Percentiles rank a stretch among this genome's conserved stretches.
phyloP scores from a whole-genome alignment of 129 eudicot genomes.

The Helianthus annuus region HanXRQr2.0-SUNRISE NC_035440.2:31012387-31012886 shows the following conservation, averaged over 20 bases:
- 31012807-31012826: too few species aligned
- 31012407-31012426: neutral
- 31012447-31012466: constrained; percentile 8
- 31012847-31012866: too few species aligned
- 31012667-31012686: neutral
- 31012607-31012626: constrained; percentile 95
- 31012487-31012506: constrained; percentile 61
- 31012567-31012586: constrained; percentile 90
- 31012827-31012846: too few species aligned
- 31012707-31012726: neutral
- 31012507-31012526: constrained; percentile 96
- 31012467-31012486: constrained; percentile 14
- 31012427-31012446: neutral
- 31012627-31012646: constrained; percentile 97
- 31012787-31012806: too few species aligned
- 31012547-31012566: constrained; percentile 90
- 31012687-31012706: neutral
- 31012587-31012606: constrained; percentile 96
- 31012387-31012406: neutral
- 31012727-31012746: neutral
- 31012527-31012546: constrained; percentile 93
- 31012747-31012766: neutral
- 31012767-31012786: neutral
- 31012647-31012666: constrained; percentile 58
- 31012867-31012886: too few species aligned